phyloP scores from a whole-genome alignment of 306 rosid genomes.

The Glycine soja region DNA sequence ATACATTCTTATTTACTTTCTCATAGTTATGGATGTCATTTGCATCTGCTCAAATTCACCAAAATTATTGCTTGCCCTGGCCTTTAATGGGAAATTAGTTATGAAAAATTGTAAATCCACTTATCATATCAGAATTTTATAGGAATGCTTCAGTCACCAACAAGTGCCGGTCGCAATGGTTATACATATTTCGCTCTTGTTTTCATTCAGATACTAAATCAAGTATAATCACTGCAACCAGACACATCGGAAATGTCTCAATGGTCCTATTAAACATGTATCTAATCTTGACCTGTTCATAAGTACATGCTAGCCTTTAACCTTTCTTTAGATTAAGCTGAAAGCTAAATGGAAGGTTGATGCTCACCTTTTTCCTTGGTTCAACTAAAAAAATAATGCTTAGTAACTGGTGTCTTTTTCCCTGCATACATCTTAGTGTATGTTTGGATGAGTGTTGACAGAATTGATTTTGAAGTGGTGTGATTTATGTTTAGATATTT shows the following conservation, averaged over 20 bases:
- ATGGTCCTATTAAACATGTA: slow-evolving; percentile 1
- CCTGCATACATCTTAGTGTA: not conserved
- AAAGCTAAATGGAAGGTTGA: not conserved
- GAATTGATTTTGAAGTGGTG: no score
- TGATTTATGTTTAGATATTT: no score
- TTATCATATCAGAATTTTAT: no score
- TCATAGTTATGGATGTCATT: not conserved
- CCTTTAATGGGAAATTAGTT: not conserved
- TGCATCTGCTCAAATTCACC: not conserved
- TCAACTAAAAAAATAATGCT: slow-evolving; percentile 17
- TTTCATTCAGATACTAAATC: not conserved
- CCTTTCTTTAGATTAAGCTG: not conserved
- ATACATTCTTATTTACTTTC: slow-evolving; percentile 14
- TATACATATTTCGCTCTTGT: not conserved
- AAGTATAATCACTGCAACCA: not conserved
- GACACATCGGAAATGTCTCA: not conserved
- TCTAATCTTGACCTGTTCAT: not conserved
- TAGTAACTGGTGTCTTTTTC: not conserved
- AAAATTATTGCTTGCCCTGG: not conserved
- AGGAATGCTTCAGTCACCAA: no score
- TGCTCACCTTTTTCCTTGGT: slow-evolving; percentile 1
- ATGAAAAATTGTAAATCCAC: not conserved
- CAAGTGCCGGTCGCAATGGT: not conserved
- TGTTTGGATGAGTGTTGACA: no score
- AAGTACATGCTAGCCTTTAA: no score